These are phyloP conservation scores for Xerocomus potaroensis DNA, from an alignment of 768 basidiomycete species.

Conservation along the genomic window DNA sequence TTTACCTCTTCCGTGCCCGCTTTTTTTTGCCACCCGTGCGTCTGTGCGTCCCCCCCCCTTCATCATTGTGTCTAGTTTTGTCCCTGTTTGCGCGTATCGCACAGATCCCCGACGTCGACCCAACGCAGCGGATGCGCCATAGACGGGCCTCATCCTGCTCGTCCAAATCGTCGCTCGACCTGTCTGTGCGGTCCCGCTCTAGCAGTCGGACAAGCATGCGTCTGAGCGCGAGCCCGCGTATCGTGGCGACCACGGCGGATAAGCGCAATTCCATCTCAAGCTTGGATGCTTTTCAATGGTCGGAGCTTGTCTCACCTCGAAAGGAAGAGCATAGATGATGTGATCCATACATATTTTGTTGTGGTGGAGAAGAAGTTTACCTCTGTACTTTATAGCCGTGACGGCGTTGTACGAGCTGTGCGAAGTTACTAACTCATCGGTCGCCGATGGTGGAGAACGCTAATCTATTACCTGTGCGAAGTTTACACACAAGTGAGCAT, in stretches of 20 bases:
- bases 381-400: slow-evolving; percentile 8
- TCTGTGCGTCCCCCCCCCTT: neutral
- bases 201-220: slow-evolving; percentile 39
- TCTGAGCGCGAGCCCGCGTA: slow-evolving; percentile 30
- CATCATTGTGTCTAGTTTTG: slow-evolving; percentile 63
- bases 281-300: slow-evolving; percentile 32
- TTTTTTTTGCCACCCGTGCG: neutral
- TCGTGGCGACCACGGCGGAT: slow-evolving; percentile 28
- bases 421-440: too few species aligned
- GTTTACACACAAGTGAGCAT: too few species aligned
- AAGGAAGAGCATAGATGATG: slow-evolving; percentile 25
- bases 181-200: slow-evolving; percentile 37
- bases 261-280: slow-evolving; percentile 30
- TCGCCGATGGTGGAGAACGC: too few species aligned
- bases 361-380: neutral
- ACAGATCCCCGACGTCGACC: slow-evolving; percentile 71
- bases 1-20: too few species aligned
- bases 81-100: slow-evolving; percentile 75
- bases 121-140: slow-evolving; percentile 72
- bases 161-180: slow-evolving; percentile 46
- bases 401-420: too few species aligned
- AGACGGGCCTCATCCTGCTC: slow-evolving; percentile 74
- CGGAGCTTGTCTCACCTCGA: slow-evolving; percentile 29
- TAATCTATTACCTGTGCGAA: too few species aligned
- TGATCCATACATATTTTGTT: neutral